Evolutionary conservation across 2,329 filamentous ascomycete species (phyloP), one percentile per base, ranked within the genome.

Genomic region (Didymella lethalis): DNA sequence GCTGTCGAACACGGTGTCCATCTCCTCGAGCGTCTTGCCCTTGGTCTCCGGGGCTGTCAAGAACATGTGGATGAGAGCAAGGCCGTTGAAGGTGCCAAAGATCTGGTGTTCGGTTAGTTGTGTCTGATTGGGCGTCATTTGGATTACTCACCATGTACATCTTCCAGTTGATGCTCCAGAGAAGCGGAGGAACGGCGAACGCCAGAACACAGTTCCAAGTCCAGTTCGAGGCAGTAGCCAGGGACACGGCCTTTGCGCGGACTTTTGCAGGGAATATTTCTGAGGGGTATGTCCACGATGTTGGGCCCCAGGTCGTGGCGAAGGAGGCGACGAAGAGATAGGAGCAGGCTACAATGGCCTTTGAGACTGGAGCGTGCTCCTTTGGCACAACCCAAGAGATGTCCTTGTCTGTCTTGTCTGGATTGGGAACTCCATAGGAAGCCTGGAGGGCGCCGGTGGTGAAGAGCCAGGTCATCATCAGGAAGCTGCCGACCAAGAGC

Each of bases 381-480:
- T 81, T 73, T 40, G 79, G 70, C 32, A 88, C 79, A 20, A 86
- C 77, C 86, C 86, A 88, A n/a, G 83, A 84, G 32, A 87, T 83
- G 48, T 78, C 71, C 31, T 76, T 81, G 54, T 75, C 72, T 6
- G 54, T 54, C 10, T 59, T 41, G 48, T 77, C 65, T 8, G 70
- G 66, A 41, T 75, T 74, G 2, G 69, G 67, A 53, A 82, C 69
- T 41, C 87, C 86, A 63, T 86, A 86, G 31, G 81, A 78, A 18
- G 86, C 86, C 72, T 88, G 86, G 1, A 90, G 76, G 12, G 82
- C 82, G 36, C 86, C 87, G 2, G 82, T 84, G 57, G 85, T 83
- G 67, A 89, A 87, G 14, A 89, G 77, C 74, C 82, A 86, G 2
- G 80, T 77, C 80, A 84, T 85, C 84, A 87, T 87, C 46, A 83